Evolutionary conservation across 164 flowering plant genomes (phyloP), one percentile per base, ranked within the genome.

Genomic region (Pachysandra terminalis): DNA sequence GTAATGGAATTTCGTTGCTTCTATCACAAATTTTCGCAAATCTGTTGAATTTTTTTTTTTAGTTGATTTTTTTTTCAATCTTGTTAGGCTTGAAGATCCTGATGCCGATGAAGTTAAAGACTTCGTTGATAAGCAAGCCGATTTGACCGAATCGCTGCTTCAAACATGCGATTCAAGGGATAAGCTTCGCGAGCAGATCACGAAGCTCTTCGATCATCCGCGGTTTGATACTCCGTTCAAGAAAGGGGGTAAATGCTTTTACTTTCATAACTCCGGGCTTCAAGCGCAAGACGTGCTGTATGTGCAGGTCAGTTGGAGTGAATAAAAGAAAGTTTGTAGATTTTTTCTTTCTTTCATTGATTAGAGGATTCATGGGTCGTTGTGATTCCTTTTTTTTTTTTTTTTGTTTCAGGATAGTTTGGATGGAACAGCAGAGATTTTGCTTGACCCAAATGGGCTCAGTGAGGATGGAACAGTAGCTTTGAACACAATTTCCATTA

Each of bases 401-500:
- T 28, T 63, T 19, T 24, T 51, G 2, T 62, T 68, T 26, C 81
- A 95, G 98, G 91, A 93, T 81, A 82, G 88, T 74, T 79, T 93
- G 79, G 90, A 96, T 68, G 93, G 86, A 45, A 69, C 83, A 70
- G 75, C 96, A 12, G 90, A 91, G 82, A 88, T 91, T 70, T 79
- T 96, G 79, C 90, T 96, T 71, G 99, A 96, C 75, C 99, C 99
- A 0, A 96, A 96, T 78, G 71, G 75, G 15, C 84, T 96, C 10
- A 96, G 99, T 77, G 90, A 93, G 56, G 99, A 96, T 78, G 99
- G 99, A 61, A 96, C 97, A 3, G 96, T 93, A 10, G 73, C 99
- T 3, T 71, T 96, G 81, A 90, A 61, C 68, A 66, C 64, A 0
- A 61, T 58, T 64, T 56, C 81, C 0, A 77, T 93, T 28, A 91